phyloP scores from a whole-genome alignment of 2,329 filamentous ascomycete species.

The Endothia cerciana region DNA sequence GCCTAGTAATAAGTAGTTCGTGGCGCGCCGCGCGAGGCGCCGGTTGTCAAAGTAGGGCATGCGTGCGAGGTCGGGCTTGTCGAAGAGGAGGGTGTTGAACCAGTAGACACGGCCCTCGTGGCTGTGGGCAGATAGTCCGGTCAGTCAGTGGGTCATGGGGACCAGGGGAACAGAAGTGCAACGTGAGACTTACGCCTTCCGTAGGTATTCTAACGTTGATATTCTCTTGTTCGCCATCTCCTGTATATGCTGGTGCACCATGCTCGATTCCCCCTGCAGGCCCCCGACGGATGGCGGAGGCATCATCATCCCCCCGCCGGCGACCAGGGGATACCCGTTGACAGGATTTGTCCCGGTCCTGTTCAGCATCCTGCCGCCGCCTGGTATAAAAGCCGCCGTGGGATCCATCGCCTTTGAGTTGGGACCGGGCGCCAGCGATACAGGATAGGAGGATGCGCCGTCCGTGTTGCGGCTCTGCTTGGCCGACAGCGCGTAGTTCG shows the following conservation, averaged over 20 bases:
- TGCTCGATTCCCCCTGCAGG: slow-evolving; percentile 49
- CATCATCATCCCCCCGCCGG: slow-evolving; percentile 32
- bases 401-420: slow-evolving; percentile 12
- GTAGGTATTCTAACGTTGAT: slow-evolving; percentile 88
- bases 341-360: slow-evolving; percentile 44
- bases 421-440: slow-evolving; percentile 5
- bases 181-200: slow-evolving; percentile 73
- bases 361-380: slow-evolving; percentile 47
- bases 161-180: neutral
- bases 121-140: slow-evolving; percentile 47
- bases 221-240: slow-evolving; percentile 91
- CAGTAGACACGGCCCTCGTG: slow-evolving; percentile 95
- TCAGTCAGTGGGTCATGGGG: neutral
- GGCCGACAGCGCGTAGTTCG: slow-evolving; percentile 55
- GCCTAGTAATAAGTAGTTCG: slow-evolving; percentile 90
- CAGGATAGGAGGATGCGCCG: neutral
- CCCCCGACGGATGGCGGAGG: slow-evolving; percentile 35
- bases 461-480: slow-evolving; percentile 19
- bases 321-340: slow-evolving; percentile 31
- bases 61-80: slow-evolving; percentile 75
- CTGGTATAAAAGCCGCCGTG: slow-evolving; percentile 33
- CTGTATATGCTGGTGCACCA: slow-evolving; percentile 70
- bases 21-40: slow-evolving; percentile 86
- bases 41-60: slow-evolving; percentile 85
- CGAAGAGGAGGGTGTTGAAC: slow-evolving; percentile 97